These are phyloP conservation scores for Leccinum incarnatum DNA, from an alignment of 768 basidiomycete species.

Conservation along the genomic window DNA sequence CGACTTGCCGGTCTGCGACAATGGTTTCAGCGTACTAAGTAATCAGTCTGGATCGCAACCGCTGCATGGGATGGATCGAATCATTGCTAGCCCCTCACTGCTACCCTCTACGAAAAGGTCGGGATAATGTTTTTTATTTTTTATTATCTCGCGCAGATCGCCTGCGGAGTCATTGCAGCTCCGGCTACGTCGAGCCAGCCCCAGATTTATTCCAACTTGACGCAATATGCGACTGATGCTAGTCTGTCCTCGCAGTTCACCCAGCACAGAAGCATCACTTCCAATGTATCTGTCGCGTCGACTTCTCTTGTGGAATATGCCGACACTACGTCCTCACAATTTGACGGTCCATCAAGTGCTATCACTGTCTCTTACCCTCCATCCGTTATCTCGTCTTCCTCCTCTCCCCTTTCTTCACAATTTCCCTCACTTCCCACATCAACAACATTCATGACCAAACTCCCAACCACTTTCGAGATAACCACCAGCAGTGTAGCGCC, in stretches of 20 bases:
- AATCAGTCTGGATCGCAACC: constrained; percentile 8
- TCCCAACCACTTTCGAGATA: constrained; percentile 9
- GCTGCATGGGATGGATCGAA: not conserved
- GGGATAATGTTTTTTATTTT: constrained; percentile 9
- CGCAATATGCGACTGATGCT: not conserved
- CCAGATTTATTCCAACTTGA: not conserved
- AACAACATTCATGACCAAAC: constrained; percentile 9
- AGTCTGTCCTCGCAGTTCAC: not conserved
- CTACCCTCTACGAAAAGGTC: not conserved
- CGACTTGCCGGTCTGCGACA: constrained; percentile 6
- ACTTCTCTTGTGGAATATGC: not conserved
- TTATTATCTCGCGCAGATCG: constrained; percentile 19
- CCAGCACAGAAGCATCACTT: not conserved
- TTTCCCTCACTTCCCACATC: not conserved
- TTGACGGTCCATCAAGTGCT: not conserved
- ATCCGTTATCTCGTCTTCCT: not conserved
- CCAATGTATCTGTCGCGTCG: not conserved
- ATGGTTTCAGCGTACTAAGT: not conserved
- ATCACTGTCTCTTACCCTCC: not conserved
- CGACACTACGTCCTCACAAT: not conserved
- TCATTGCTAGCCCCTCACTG: not conserved
- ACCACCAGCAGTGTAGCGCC: constrained; percentile 3
- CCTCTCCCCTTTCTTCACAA: not conserved
- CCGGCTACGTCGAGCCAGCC: constrained; percentile 11
- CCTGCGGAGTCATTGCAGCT: constrained; percentile 3